Percentiles rank a stretch among this genome's conserved stretches.
These are phyloP conservation scores for Boletus speciosus DNA, from an alignment of 768 basidiomycete genomes.

Conservation along the genomic window DNA sequence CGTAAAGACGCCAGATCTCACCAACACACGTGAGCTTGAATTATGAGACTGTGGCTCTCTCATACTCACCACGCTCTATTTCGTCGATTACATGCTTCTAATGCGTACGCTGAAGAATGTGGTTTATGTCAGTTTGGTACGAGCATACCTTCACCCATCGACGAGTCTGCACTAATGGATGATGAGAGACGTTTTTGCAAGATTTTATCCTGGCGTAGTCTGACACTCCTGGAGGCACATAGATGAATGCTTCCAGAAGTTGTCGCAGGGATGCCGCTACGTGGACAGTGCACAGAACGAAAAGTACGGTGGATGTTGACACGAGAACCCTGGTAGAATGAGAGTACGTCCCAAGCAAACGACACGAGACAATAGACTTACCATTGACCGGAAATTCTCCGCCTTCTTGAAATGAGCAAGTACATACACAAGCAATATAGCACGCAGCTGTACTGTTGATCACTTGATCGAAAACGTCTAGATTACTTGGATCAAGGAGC, in stretches of 20 bases:
- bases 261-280: constrained; percentile 13
- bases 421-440: constrained; percentile 16
- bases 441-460: constrained; percentile 4
- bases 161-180: no score
- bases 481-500: neutral
- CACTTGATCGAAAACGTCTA: neutral
- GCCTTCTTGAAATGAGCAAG: constrained; percentile 1
- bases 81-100: no score
- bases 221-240: constrained; percentile 2
- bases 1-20: constrained; percentile 24
- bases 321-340: constrained; percentile 9
- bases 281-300: constrained; percentile 9
- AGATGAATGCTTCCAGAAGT: constrained; percentile 15
- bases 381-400: constrained; percentile 2
- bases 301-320: constrained; percentile 12
- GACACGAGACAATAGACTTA: neutral
- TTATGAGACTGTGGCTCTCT: neutral
- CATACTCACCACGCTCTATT: constrained; percentile 10
- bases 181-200: no score
- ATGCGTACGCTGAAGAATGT: no score
- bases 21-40: neutral
- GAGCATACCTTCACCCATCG: no score
- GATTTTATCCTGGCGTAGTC: constrained; percentile 13
- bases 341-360: neutral
- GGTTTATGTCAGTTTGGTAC: no score